phyloP scores from a whole-genome alignment of 345 rosid species.

The Mallotus nudiflorus region DNA sequence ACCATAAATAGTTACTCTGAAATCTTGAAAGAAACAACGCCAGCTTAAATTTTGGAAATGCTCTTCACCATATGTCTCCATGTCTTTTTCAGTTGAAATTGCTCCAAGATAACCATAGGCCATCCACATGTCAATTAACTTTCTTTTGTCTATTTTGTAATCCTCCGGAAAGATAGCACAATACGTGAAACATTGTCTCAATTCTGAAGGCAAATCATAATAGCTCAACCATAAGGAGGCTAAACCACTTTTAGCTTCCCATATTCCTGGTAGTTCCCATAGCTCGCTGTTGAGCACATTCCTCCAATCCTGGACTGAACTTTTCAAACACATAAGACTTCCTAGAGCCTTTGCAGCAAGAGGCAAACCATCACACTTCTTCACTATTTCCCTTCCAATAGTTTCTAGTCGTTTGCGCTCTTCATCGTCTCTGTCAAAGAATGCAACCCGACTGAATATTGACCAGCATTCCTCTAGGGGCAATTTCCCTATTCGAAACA shows the following conservation, averaged over 20 bases:
- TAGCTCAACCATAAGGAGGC: constrained; percentile 18
- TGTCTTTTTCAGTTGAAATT: not conserved
- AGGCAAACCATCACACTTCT: constrained; percentile 9
- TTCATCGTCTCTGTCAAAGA: not conserved
- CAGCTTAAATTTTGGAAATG: not conserved
- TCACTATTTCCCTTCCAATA: not conserved
- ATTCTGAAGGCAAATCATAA: not conserved
- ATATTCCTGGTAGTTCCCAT: constrained; percentile 12
- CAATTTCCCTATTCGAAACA: not conserved
- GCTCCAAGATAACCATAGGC: constrained; percentile 12
- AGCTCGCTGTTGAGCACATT: constrained; percentile 14
- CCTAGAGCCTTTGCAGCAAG: constrained; percentile 13
- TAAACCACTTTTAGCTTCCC: constrained; percentile 16
- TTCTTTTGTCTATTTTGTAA: not conserved
- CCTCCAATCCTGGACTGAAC: constrained; percentile 17
- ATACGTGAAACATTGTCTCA: constrained; percentile 5
- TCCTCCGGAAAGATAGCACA: constrained; percentile 20
- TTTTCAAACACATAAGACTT: constrained; percentile 9
- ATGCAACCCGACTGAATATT: not conserved
- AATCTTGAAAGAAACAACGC: not conserved
- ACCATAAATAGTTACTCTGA: not conserved
- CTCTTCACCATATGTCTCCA: not conserved
- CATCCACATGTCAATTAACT: constrained; percentile 19
- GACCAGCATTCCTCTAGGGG: not conserved
- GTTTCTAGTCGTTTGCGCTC: not conserved